Evolutionary conservation across 148 eudicot genomes (phyloP), one percentile per base, ranked within the genome.

Genomic region (Silene uniflora): DNA sequence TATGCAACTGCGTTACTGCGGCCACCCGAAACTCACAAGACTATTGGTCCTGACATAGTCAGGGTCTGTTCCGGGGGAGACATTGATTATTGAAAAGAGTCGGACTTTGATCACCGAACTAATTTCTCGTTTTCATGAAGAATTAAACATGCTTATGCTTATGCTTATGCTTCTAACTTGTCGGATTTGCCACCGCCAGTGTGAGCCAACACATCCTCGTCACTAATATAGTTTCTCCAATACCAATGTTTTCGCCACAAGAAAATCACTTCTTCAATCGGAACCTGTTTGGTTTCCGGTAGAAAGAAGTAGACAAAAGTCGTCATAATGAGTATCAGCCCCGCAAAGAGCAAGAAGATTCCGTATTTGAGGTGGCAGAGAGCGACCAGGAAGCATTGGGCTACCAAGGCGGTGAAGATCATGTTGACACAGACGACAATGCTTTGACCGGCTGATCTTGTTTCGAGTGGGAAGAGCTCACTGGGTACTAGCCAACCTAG

Each of bases 401-500:
- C 99, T 7, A 95, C 85, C 13, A 91, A 69, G 35, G 90, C 89
- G 0, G 99, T 95, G 87, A 95, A 95, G 88, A 95, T 84, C 88
- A 95, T 88, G 82, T 95, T 95, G 22, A 92, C 91, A 22, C 92
- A 79, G 19, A 95, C 99, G 14, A 90, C 95, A 12, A 95, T 86
- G 73, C 96, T 90, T 80, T 92, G 99, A 59, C 97, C 99, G 5
- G 99, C 99, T 23, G 99, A 95, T 63, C 99, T 80, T 6, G 89
- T 91, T 73, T 95, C 99, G 47, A 95, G 62, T 1, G 99, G 91
- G 82, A 92, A 92, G 55, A 95, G 84, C 87, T 95, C 99, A 18
- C 99, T 92, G 1, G 99, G 97, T n/a, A 95, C 97, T 22, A 91
- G 83, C 99, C 99, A 95, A 6, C 97, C 97, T 16, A 95, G 80